A percentile compares a stretch with the other conserved stretches of the same genome.
These are phyloP conservation scores for Thymus quinquecostatus DNA, from an alignment of 257 asterid species.

Conservation along the genomic window DNA sequence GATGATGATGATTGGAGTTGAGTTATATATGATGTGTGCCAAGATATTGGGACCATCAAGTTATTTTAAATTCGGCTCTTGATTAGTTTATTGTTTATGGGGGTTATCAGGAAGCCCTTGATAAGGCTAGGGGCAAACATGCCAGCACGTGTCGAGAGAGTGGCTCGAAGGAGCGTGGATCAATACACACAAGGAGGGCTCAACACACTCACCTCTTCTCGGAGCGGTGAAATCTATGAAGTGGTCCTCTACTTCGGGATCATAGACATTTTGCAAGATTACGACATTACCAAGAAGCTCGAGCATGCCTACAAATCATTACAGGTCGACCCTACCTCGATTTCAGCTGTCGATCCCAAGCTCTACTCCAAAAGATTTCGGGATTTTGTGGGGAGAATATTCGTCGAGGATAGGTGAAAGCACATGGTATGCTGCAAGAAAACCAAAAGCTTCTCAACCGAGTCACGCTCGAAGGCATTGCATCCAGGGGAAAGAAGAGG, in stretches of 20 bases:
- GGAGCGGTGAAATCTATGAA: conserved; percentile 68
- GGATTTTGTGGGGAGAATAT: conserved; percentile 78
- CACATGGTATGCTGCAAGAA: background rate
- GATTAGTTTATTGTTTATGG: background rate
- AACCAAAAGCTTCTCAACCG: conserved; percentile 34
- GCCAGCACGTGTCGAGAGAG: conserved; percentile 94
- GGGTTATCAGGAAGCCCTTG: conserved; percentile 66
- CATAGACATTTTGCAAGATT: conserved; percentile 92
- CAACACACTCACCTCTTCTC: conserved; percentile 46
- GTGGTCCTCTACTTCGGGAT: conserved; percentile 88
- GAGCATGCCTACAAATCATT: conserved; percentile 95
- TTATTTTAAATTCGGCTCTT: background rate
- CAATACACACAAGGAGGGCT: conserved; percentile 61
- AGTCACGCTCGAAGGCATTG: conserved; percentile 12
- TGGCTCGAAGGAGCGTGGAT: conserved; percentile 79
- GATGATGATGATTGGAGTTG: too few species aligned
- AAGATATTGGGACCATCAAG: background rate
- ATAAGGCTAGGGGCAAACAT: conserved; percentile 89
- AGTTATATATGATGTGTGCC: too few species aligned
- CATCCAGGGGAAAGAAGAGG: background rate
- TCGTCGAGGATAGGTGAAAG: conserved; percentile 69
- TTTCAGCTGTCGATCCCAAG: conserved; percentile 96
- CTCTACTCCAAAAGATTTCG: conserved; percentile 85
- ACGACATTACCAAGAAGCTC: conserved; percentile 88
- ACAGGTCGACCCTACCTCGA: conserved; percentile 81